Evolutionary conservation across 345 rosid genomes (phyloP), one percentile per base, ranked within the genome.

Genomic region (Eucalyptus urophylla): DNA sequence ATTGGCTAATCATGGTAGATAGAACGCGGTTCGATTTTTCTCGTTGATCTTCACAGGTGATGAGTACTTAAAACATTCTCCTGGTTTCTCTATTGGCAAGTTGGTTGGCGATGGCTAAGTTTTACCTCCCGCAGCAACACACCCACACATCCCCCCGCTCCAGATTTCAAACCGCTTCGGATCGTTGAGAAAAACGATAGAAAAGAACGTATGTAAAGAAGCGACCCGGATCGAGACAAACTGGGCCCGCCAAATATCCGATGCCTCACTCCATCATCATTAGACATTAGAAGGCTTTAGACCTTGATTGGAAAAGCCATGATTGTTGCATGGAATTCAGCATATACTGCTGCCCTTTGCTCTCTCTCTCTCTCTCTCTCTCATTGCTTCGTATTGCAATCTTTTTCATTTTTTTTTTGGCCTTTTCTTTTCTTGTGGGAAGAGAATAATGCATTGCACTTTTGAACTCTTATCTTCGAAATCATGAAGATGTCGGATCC

Each of bases 241-340:
- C 86, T 92, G 99, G 89, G 80, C 94, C 96, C 93, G 94, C 93
- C 89, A 91, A 91, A 92, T 91, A 94, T 94, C 92, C 89, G 95
- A 93, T 93, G 95, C 94, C 96, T 97, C 94, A 95, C 95, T 90
- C 95, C 87, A 90, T 88, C 97, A 97, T 96, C 92, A 97, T 96
- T 93, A 94, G 88, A 90, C 86, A 76, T 90, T 92, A 83, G 94
- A 93, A 94, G 96, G 91, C 91, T 91, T 93, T 90, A 91, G 91
- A 91, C 94, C 89, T 93, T 94, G 98, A 95, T 92, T 93, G 95
- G 95, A 92, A 62, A 89, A 85, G 97, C 95, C 93, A 97, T 97
- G 93, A 97, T 97, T 94, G 88, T 92, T 95, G 95, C 98, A 95
- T 96, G 97, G 99, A 97, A 96, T 95, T 97, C 98, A 93, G 93